Percentiles rank a stretch among this genome's conserved stretches.
phyloP scores from a whole-genome alignment of 352 stramenopile species.

The Phytophthora cajani region DNA sequence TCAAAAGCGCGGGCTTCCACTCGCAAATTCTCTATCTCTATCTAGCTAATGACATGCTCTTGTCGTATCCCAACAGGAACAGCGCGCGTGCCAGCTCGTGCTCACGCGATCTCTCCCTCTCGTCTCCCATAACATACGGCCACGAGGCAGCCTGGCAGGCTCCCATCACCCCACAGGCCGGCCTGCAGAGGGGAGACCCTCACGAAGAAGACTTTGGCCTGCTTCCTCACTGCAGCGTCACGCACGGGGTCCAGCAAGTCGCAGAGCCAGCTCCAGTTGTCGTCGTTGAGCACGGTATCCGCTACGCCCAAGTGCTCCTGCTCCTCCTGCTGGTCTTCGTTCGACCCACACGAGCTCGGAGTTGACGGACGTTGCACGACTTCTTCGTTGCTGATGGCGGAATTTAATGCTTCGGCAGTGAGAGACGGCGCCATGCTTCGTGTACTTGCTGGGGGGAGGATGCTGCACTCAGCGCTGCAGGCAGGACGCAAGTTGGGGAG shows the following conservation, averaged over 20 bases:
- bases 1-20: constrained; percentile 13
- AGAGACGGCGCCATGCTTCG: constrained; percentile 17
- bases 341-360: constrained; percentile 19
- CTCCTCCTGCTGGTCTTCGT: constrained; percentile 22
- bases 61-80: constrained; percentile 49
- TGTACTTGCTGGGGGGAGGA: background rate
- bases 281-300: constrained; percentile 35
- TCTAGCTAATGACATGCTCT: constrained; percentile 39
- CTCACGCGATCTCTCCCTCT: constrained; percentile 12
- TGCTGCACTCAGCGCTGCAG: constrained; percentile 4
- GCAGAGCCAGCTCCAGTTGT: constrained; percentile 44
- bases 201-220: constrained; percentile 42
- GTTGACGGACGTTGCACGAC: constrained; percentile 4
- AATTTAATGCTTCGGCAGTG: constrained; percentile 8
- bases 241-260: constrained; percentile 28
- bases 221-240: constrained; percentile 10
- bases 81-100: constrained; percentile 34
- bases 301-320: constrained; percentile 27
- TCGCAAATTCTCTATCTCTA: constrained; percentile 21
- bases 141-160: too few relatives aligned
- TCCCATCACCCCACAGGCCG: too few relatives aligned
- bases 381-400: constrained; percentile 3
- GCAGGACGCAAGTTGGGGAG: constrained; percentile 5
- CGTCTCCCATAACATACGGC: too few relatives aligned
- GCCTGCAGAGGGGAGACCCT: too few relatives aligned